Percentiles rank a stretch among this genome's conserved stretches.
phyloP scores from a whole-genome alignment of 2,329 filamentous ascomycete species.

The Neodidymelliopsis sp. region DNA sequence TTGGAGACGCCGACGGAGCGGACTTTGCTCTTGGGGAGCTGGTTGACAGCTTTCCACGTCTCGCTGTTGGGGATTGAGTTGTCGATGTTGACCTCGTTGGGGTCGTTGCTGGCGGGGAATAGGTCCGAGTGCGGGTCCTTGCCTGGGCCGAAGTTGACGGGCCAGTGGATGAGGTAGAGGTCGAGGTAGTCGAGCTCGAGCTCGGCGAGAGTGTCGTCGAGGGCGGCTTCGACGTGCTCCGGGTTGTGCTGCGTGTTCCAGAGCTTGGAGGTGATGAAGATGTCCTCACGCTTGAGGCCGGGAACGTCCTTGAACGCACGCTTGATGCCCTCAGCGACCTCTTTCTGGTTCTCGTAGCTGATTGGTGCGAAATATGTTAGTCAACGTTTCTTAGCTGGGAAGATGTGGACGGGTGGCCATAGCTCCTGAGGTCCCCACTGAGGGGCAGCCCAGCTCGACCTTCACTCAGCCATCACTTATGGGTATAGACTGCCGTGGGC shows the following conservation, averaged over 20 bases:
- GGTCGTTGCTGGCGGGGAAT: slow-evolving; percentile 55
- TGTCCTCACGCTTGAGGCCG: slow-evolving; percentile 39
- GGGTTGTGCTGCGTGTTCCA: slow-evolving; percentile 90
- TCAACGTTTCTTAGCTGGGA: slow-evolving; percentile 11
- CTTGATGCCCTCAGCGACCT: slow-evolving; percentile 42
- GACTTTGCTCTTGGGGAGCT: slow-evolving; percentile 48
- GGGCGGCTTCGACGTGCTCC: slow-evolving; percentile 71
- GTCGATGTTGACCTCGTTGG: slow-evolving; percentile 57
- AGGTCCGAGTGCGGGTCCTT: slow-evolving; percentile 48
- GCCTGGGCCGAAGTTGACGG: slow-evolving; percentile 73
- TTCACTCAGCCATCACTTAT: slow-evolving; percentile 3
- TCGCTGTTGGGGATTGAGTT: slow-evolving; percentile 39
- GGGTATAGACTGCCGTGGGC: slow-evolving; percentile 1
- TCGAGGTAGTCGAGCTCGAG: slow-evolving; percentile 91
- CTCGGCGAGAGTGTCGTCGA: slow-evolving; percentile 74
- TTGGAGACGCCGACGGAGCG: slow-evolving; percentile 43
- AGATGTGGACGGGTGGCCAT: slow-evolving; percentile 20
- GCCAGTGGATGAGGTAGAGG: slow-evolving; percentile 89
- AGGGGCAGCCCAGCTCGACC: slow-evolving; percentile 25
- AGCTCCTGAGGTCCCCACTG: slow-evolving; percentile 28
- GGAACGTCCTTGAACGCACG: slow-evolving; percentile 38
- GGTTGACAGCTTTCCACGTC: slow-evolving; percentile 51
- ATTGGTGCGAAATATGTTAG: slow-evolving; percentile 38
- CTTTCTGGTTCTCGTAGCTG: slow-evolving; percentile 44
- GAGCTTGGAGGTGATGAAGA: slow-evolving; percentile 75